Base-by-base conservation (phyloP, 306 rosid genomes). In the Albizia julibrissin region DNA sequence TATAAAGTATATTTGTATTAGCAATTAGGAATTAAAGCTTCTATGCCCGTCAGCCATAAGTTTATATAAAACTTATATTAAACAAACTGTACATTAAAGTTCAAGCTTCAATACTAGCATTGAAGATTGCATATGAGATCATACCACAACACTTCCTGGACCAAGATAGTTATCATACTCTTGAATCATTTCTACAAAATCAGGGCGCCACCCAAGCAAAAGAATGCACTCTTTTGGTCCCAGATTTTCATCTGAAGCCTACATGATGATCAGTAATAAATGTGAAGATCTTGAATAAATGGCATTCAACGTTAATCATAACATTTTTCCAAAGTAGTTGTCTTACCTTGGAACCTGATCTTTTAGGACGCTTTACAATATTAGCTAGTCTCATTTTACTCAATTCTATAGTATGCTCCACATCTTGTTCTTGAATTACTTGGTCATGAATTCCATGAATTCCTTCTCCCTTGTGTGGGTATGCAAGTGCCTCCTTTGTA, bases 131-230 rank as follows among this genome's bases (percentile, higher is more conserved):
- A 22, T 34, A 69, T 21, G 74, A 74, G 74, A 56, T 69, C 90
- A 82, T 90, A 95, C 99, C 99, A 95, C 73, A 64, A 88, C 88
- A 76, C 99, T 95, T 78, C 96, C 99, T 65, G 98, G 97, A 84
- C 99, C 99, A 82, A 95, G 98, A 88, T 95, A 95, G 74, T 90
- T 95, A 83, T 95, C 97, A 80, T 95, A 95, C 87, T 95, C 99
- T 90, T 88, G 88, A 76, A 95, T 91, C 98, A 95, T 95, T 69
- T 92, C 94, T 62, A 90, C 85, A 74, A 83, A 86, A 66, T 92
- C 97, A 12, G 92, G 86, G 59, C 97, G 92, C 99, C 99, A 95
- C 61, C 99, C 99, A 54, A 95, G 94, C 86, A 95, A 74, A 82
- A 95, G 98, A 85, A 93, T 87, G 81, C 79, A 90, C 74, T 95